phyloP scores from a whole-genome alignment of 139 green algal species.

The Marvania coccoides region DNA sequence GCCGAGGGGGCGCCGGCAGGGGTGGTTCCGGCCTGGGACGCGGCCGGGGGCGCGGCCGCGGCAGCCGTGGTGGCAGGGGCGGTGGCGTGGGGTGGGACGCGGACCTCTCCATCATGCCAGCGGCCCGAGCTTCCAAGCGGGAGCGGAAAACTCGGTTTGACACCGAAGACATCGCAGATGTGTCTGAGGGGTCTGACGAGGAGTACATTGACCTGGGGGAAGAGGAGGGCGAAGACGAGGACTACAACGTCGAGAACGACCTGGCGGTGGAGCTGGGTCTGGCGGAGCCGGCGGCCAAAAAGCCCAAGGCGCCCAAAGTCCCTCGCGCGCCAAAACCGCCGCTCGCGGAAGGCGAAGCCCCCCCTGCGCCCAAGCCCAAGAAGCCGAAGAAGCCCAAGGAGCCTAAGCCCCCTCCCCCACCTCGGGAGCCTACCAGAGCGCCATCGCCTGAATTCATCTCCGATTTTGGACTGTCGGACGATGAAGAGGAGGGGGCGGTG shows the following conservation, averaged over 20 bases:
- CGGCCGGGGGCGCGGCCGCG: conserved; percentile 9
- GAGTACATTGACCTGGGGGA: neutral
- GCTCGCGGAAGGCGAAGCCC: no score
- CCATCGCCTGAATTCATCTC: no score
- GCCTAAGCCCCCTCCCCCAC: neutral
- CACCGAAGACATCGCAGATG: neutral
- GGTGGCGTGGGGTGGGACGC: neutral
- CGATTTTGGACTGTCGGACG: no score
- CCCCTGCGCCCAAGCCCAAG: neutral
- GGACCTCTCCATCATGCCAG: neutral
- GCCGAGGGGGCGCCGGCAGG: neutral
- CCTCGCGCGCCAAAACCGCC: no score
- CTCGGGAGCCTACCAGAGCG: no score
- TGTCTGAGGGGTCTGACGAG: neutral
- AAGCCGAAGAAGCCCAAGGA: neutral
- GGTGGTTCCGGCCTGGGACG: neutral
- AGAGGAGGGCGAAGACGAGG: neutral
- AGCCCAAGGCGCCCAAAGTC: no score
- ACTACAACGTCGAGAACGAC: neutral
- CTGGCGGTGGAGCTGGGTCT: no score
- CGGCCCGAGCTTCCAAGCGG: neutral
- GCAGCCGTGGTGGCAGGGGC: neutral
- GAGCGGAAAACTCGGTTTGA: neutral
- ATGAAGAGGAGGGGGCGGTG: no score
- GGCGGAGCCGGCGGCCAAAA: neutral